phyloP scores from a whole-genome alignment of 2,329 filamentous ascomycete species.

The Alternaria panax region DNA sequence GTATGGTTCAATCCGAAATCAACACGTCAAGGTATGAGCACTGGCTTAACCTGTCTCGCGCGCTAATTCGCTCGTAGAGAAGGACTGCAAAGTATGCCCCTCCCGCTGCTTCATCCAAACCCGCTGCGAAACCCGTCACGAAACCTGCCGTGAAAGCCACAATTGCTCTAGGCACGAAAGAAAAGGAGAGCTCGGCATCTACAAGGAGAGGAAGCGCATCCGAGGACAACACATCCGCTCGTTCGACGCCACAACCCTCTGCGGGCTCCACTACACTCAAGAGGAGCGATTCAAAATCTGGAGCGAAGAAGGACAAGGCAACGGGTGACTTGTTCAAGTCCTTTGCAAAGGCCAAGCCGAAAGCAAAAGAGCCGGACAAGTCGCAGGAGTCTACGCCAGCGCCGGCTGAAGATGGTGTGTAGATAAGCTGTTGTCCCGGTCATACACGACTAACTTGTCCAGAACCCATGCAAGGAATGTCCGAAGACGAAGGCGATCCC shows the following conservation, averaged over 20 bases:
- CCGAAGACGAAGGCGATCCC: constrained; percentile 49
- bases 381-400: constrained; percentile 52
- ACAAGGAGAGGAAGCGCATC: constrained; percentile 31
- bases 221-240: constrained; percentile 47
- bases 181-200: constrained; percentile 29
- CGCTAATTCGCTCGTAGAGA: constrained; percentile 50
- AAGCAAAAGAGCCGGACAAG: constrained; percentile 54
- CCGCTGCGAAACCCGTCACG: constrained; percentile 17
- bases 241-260: constrained; percentile 43
- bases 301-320: constrained; percentile 67
- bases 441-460: constrained; percentile 33
- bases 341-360: constrained; percentile 75
- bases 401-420: constrained; percentile 59
- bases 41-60: background rate
- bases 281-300: constrained; percentile 51
- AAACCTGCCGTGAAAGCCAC: constrained; percentile 28
- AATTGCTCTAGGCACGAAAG: constrained; percentile 25
- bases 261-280: constrained; percentile 32
- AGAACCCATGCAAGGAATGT: constrained; percentile 63
- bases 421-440: background rate
- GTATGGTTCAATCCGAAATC: constrained; percentile 79
- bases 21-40: constrained; percentile 63
- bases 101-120: constrained; percentile 41
- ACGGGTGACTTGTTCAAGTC: constrained; percentile 73
- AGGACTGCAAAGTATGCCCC: constrained; percentile 48